Evolutionary conservation across 352 stramenopile species (phyloP), one percentile per base, ranked within the genome.

Genomic region (Lagenidium giganteum): DNA sequence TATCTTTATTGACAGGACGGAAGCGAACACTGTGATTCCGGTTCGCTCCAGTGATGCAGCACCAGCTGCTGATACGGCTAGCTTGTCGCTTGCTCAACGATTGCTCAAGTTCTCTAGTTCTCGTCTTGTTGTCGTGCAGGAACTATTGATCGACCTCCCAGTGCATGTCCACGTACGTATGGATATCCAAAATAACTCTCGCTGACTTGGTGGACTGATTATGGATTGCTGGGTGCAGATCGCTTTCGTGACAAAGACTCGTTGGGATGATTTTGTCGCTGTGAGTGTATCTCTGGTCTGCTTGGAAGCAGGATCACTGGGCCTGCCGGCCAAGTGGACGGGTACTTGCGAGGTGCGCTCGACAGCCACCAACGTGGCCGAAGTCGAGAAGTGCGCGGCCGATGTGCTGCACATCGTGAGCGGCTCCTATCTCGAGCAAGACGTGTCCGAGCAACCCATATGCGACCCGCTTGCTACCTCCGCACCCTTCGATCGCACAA

Each of bases 141-240:
- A 80, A 6, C 44, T 89, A 23, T 28, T 79, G 3, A 24, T 89
- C 12, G 77, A 89, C 29, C 57, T 83, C 18, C 58, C 73, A 6
- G 69, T 65, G 28, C 58, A 80, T 20, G 68, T 75, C 21, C 70
- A 89, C 27, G 73, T 88, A 67, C 37, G 61, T 62, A 21, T 26
- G 28, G 26, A 12, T 11, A 38, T 38, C 12, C 11, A 13, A 13
- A 13, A 12, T 16, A 21, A 13, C 11, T 18, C 32, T 13, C 20
- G 32, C 8, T 38, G 11, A n/a, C n/a, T n/a, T n/a, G n/a, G n/a
- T n/a, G n/a, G n/a, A n/a, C n/a, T n/a, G n/a, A n/a, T n/a, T n/a
- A n/a, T n/a, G n/a, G n/a, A n/a, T n/a, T n/a, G n/a, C n/a, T n/a
- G n/a, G n/a, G n/a, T 33, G 14, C 35, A 81, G 69, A 64, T 73